phyloP scores from a whole-genome alignment of 2,329 filamentous ascomycete genomes.

The Colletotrichum tofieldiae region DNA sequence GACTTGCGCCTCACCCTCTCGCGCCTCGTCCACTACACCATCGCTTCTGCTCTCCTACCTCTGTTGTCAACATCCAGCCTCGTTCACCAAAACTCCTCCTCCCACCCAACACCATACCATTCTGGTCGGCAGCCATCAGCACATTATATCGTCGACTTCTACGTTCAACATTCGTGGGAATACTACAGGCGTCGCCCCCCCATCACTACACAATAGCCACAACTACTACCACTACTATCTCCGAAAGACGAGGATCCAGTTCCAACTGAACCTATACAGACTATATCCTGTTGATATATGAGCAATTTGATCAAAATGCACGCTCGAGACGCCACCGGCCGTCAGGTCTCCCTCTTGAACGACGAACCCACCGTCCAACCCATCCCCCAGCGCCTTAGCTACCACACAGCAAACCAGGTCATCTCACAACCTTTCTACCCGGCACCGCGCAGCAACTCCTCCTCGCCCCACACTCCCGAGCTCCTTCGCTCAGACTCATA shows the following conservation, averaged over 20 bases:
- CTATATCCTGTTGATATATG: background rate
- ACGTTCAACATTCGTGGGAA: background rate
- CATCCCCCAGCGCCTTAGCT: slow-evolving; percentile 48
- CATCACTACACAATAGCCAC: background rate
- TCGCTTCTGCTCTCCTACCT: background rate
- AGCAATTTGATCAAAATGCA: slow-evolving; percentile 60
- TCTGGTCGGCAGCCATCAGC: background rate
- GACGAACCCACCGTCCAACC: slow-evolving; percentile 58
- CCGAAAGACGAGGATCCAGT: background rate
- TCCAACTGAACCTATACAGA: background rate
- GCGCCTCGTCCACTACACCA: background rate
- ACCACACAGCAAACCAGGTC: slow-evolving; percentile 54
- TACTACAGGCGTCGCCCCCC: background rate
- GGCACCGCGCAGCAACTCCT: slow-evolving; percentile 58
- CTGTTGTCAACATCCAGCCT: slow-evolving; percentile 2
- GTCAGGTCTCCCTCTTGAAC: slow-evolving; percentile 73
- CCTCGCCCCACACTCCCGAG: slow-evolving; percentile 68
- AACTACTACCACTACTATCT: background rate
- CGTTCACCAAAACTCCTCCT: background rate
- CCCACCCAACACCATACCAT: background rate
- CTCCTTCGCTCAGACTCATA: slow-evolving; percentile 74
- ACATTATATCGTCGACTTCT: background rate
- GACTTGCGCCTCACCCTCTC: slow-evolving; percentile 34
- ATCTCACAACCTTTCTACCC: slow-evolving; percentile 53
- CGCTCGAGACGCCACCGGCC: slow-evolving; percentile 69